These are phyloP conservation scores for Cyberlindnera petersonii DNA, from an alignment of 805 yeast genomes.

Conservation along the genomic window DNA sequence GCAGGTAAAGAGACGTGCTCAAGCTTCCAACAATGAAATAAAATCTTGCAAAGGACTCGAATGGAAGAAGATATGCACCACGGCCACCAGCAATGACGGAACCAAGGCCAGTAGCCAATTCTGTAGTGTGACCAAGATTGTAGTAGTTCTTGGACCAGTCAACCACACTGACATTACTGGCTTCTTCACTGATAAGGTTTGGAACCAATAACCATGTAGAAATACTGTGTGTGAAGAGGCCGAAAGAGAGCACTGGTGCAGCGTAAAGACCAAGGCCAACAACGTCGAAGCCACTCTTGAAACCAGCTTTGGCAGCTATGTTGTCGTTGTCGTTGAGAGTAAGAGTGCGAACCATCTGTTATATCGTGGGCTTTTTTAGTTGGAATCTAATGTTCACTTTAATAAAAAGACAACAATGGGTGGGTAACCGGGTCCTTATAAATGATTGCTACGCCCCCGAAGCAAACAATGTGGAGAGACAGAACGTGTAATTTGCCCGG, in stretches of 20 bases:
- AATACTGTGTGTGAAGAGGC: conserved; percentile 14
- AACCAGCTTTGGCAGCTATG: too few species aligned
- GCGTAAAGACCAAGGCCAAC: conserved; percentile 17
- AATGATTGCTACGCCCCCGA: conserved; percentile 6
- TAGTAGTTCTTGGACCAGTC: conserved; percentile 17
- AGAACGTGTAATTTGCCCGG: too few species aligned
- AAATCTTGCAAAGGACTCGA: conserved; percentile 16
- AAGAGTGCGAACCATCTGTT: conserved; percentile 9
- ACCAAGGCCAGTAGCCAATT: conserved; percentile 10
- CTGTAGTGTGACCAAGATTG: conserved; percentile 9
- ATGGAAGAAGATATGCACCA: conserved; percentile 14
- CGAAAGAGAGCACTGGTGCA: conserved; percentile 18
- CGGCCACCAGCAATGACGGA: conserved; percentile 17
- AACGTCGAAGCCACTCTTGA: conserved; percentile 3
- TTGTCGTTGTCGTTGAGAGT: conserved; percentile 10
- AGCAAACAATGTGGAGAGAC: background rate
- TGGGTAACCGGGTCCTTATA: background rate
- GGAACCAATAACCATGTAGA: conserved; percentile 20
- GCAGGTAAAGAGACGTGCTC: conserved; percentile 11
- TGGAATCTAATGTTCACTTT: background rate
- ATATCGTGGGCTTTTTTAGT: background rate
- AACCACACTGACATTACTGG: conserved; percentile 13
- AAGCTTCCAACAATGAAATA: conserved; percentile 19
- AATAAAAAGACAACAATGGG: background rate
- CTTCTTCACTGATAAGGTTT: conserved; percentile 13